A percentile compares a stretch with the other conserved stretches of the same genome.
phyloP scores from a whole-genome alignment of 148 eudicot genomes.

The Camellia lanceoleosa region DNA sequence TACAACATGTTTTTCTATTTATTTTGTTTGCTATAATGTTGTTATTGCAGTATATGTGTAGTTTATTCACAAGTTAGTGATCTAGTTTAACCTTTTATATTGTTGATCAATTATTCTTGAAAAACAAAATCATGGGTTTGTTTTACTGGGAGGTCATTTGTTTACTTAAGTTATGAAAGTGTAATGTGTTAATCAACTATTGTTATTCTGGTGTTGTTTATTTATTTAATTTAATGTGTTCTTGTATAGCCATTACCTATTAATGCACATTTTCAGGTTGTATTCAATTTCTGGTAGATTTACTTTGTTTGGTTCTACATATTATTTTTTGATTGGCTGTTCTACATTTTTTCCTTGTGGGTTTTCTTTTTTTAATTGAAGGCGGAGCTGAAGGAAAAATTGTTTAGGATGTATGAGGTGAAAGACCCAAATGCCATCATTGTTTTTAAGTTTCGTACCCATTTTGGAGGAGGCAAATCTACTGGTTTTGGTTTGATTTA shows the following conservation, averaged over 20 bases:
- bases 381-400: constrained; percentile 79
- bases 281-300: neutral
- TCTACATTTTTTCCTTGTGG: neutral
- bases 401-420: constrained; percentile 66
- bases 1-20: too few species aligned
- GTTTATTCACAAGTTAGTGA: too few species aligned
- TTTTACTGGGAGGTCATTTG: neutral
- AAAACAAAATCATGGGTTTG: too few species aligned
- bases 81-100: too few species aligned
- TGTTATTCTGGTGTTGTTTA: too few species aligned
- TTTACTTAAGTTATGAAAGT: neutral
- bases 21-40: too few species aligned
- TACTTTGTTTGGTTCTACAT: neutral
- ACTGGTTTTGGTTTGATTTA: constrained; percentile 83
- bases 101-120: too few species aligned
- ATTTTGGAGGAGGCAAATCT: constrained; percentile 86
- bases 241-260: too few species aligned
- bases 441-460: constrained; percentile 81
- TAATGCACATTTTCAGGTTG: neutral
- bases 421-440: constrained; percentile 59
- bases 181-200: too few species aligned
- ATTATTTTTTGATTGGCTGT: neutral
- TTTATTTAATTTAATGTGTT: too few species aligned
- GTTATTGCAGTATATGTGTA: too few species aligned
- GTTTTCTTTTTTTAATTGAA: constrained; percentile 11